Conservation (phyloP, 1,284 basidiomycete genomes). For the Leccinum cinnamomeum region DNA sequence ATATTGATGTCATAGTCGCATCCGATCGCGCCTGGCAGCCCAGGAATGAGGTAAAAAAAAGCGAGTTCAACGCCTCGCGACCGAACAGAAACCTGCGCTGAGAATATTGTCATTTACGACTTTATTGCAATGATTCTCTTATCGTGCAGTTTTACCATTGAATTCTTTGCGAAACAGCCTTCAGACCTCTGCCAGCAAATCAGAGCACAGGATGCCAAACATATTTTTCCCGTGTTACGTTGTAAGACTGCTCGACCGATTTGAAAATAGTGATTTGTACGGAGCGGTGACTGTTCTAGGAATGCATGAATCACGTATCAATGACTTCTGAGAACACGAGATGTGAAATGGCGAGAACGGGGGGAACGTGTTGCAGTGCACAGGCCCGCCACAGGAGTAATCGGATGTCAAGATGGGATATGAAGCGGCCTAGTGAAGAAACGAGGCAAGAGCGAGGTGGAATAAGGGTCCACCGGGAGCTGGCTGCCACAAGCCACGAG, state of each 20-base stretch:
- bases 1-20: neutral
- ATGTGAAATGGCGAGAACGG: neutral
- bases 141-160: neutral
- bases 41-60: neutral
- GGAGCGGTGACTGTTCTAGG: conserved; percentile 5
- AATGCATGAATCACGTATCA: neutral
- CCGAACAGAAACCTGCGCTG: neutral
- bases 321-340: neutral
- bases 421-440: conserved; percentile 3
- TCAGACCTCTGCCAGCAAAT: neutral
- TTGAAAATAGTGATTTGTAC: neutral
- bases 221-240: neutral
- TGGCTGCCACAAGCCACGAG: neutral
- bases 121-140: neutral
- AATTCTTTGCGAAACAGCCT: neutral
- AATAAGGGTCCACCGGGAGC: conserved; percentile 6
- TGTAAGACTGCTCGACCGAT: neutral
- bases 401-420: conserved; percentile 20
- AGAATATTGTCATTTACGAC: neutral
- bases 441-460: conserved; percentile 22
- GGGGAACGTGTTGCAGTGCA: conserved; percentile 14
- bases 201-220: neutral
- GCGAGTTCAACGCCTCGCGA: neutral
- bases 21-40: neutral
- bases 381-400: neutral